A percentile compares a stretch with the other conserved stretches of the same genome.
Evolutionary conservation across 495 filamentous ascomycete species (phyloP).

Genomic region (Clavariopsis aquatica): DNA sequence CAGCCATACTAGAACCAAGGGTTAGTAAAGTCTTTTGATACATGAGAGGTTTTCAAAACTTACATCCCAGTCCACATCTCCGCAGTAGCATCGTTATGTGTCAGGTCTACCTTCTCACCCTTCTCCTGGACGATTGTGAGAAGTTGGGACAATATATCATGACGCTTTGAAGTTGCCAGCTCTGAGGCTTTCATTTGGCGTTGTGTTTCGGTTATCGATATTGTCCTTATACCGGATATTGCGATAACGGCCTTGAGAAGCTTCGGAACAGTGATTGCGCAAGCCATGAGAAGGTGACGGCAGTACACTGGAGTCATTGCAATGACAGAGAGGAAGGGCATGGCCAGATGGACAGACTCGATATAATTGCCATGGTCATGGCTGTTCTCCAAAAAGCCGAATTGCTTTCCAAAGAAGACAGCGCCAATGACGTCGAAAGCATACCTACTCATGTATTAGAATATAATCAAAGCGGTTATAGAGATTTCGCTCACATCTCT

Average conservation of each 20-base stretch:
- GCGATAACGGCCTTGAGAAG: not conserved
- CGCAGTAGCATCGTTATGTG: slow-evolving; percentile 59
- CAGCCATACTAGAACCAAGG: slow-evolving; percentile 30
- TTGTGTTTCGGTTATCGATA: not conserved
- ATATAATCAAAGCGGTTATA: not conserved
- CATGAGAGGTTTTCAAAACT: not conserved
- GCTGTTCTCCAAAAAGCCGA: slow-evolving; percentile 42
- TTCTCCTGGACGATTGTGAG: slow-evolving; percentile 7
- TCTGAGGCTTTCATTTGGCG: not conserved
- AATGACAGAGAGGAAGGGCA: slow-evolving; percentile 6
- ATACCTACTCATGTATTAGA: slow-evolving; percentile 41
- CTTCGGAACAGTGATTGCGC: not conserved
- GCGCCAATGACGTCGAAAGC: slow-evolving; percentile 66
- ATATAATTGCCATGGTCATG: slow-evolving; percentile 52
- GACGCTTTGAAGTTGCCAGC: not conserved
- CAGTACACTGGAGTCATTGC: not conserved
- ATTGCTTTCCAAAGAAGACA: slow-evolving; percentile 65
- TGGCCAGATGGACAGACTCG: not conserved
- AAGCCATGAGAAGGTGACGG: not conserved
- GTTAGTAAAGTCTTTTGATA: not conserved
- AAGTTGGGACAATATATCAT: slow-evolving; percentile 4
- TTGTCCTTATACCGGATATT: not conserved
- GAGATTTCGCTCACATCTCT: slow-evolving; percentile 13
- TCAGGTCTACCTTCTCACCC: slow-evolving; percentile 8
- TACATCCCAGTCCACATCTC: slow-evolving; percentile 53